These are phyloP conservation scores for Suillus lakei DNA, from an alignment of 768 basidiomycete genomes.

Conservation along the genomic window DNA sequence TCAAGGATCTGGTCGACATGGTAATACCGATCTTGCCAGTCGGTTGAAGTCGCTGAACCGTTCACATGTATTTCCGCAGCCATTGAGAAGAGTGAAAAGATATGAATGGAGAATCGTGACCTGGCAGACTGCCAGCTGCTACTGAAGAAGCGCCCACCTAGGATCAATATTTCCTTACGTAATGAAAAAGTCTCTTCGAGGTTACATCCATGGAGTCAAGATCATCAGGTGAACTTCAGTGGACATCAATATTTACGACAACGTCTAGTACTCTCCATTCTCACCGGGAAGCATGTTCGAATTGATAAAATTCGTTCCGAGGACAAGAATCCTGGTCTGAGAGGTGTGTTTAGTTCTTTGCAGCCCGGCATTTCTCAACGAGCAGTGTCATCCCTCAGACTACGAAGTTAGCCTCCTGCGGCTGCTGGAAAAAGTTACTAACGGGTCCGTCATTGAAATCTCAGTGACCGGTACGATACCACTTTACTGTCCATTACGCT, in stretches of 20 bases:
- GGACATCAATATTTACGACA: constrained; percentile 85
- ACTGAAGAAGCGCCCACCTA: neutral
- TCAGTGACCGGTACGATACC: constrained; percentile 81
- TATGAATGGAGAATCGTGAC: constrained; percentile 10
- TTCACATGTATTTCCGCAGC: constrained; percentile 33
- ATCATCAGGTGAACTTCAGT: constrained; percentile 61
- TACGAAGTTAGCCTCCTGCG: constrained; percentile 92
- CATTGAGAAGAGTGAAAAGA: constrained; percentile 26
- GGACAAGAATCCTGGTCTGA: constrained; percentile 94
- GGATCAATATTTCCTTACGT: constrained; percentile 24
- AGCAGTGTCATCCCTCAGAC: constrained; percentile 51
- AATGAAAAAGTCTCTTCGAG: constrained; percentile 15
- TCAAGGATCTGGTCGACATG: constrained; percentile 89
- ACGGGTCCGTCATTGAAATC: constrained; percentile 95
- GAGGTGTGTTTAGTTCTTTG: constrained; percentile 53
- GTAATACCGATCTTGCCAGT: constrained; percentile 71
- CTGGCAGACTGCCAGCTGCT: neutral
- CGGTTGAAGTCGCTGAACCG: constrained; percentile 40
- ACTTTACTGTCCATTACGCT: neutral
- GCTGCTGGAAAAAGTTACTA: constrained; percentile 87
- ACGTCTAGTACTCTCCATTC: constrained; percentile 85
- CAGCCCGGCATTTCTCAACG: constrained; percentile 5
- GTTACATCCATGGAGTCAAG: constrained; percentile 45
- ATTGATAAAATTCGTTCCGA: constrained; percentile 89
- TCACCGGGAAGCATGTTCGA: constrained; percentile 83